Evolutionary conservation across 2,329 filamentous ascomycete species (phyloP).

Genomic region (Cordyceps militaris): DNA sequence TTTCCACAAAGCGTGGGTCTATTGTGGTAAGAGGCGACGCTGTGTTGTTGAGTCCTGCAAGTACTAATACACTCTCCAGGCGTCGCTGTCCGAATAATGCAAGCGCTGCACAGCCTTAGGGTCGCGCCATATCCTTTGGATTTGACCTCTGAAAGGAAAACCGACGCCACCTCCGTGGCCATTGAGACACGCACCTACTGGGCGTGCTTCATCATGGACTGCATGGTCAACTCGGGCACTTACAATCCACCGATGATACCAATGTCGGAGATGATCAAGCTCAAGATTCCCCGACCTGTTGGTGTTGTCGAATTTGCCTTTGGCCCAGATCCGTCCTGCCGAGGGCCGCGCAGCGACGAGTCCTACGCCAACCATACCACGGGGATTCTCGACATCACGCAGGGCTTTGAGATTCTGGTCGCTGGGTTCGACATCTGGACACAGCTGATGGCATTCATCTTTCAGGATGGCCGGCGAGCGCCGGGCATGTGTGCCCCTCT

Average conservation of each 20-base stretch:
- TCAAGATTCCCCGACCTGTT: constrained; percentile 25
- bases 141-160: constrained; percentile 15
- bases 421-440: constrained; percentile 39
- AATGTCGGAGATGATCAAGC: constrained; percentile 28
- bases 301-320: constrained; percentile 34
- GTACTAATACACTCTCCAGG: constrained; percentile 16
- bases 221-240: constrained; percentile 35
- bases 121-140: constrained; percentile 24
- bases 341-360: constrained; percentile 15
- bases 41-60: too few species aligned
- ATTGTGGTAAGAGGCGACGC: constrained; percentile 23
- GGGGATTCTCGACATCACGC: constrained; percentile 21
- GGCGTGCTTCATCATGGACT: constrained; percentile 40
- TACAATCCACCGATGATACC: constrained; percentile 32
- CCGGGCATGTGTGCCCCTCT: constrained; percentile 31
- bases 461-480: constrained; percentile 35
- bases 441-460: constrained; percentile 33
- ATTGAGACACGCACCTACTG: constrained; percentile 36
- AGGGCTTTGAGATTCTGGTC: constrained; percentile 30
- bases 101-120: constrained; percentile 25
- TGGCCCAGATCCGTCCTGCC: constrained; percentile 23
- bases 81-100: constrained; percentile 34
- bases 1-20: constrained; percentile 37
- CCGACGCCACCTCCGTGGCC: constrained; percentile 20
- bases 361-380: constrained; percentile 6